These are phyloP conservation scores for Candida jianshihensis DNA, from an alignment of 805 yeast species.

Conservation along the genomic window DNA sequence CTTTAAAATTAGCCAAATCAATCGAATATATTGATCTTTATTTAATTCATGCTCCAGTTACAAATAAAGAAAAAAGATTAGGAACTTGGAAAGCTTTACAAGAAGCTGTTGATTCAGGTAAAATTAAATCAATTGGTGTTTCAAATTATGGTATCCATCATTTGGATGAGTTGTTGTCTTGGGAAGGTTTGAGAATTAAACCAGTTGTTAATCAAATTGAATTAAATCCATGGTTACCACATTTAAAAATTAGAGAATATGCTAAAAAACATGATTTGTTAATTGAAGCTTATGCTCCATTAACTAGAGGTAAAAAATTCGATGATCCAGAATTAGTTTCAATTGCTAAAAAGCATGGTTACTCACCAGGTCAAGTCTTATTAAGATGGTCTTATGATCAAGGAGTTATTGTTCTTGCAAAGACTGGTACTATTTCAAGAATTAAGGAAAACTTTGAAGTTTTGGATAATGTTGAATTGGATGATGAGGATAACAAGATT, in stretches of 20 bases:
- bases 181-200: conserved; percentile 43
- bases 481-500: conserved; percentile 29
- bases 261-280: conserved; percentile 47
- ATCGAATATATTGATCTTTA: conserved; percentile 61
- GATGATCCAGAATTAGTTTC: conserved; percentile 42
- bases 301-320: conserved; percentile 53
- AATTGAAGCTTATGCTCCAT: conserved; percentile 75
- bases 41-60: conserved; percentile 56
- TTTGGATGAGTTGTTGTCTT: conserved; percentile 49
- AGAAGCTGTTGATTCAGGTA: conserved; percentile 53
- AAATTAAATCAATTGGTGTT: conserved; percentile 64
- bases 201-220: conserved; percentile 78
- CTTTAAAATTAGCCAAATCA: conserved; percentile 40
- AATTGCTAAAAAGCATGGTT: conserved; percentile 40
- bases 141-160: conserved; percentile 60
- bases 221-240: conserved; percentile 76
- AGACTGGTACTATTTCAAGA: conserved; percentile 46
- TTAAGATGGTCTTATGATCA: conserved; percentile 67
- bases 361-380: conserved; percentile 52
- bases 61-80: conserved; percentile 39
- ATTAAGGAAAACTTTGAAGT: conserved; percentile 48
- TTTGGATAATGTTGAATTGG: conserved; percentile 35
- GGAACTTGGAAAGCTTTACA: conserved; percentile 70
- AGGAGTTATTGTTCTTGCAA: conserved; percentile 67
- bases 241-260: conserved; percentile 53